Percentiles rank a stretch among this genome's conserved stretches.
phyloP scores from a whole-genome alignment of 768 basidiomycete species.

The Boletellus ananas region DNA sequence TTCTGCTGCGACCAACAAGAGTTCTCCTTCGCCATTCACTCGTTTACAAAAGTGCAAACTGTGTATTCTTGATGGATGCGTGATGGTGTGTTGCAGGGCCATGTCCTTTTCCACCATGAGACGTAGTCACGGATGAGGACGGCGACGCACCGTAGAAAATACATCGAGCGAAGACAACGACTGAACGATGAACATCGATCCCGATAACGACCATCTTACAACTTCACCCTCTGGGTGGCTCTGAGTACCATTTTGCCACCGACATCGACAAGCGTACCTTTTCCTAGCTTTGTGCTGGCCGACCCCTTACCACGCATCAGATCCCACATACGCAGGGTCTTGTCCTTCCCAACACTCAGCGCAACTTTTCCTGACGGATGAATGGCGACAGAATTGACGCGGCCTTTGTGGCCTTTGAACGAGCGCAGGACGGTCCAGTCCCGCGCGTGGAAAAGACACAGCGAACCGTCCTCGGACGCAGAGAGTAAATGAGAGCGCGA shows the following conservation, averaged over 20 bases:
- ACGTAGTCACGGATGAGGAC: background rate
- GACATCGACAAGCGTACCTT: constrained; percentile 47
- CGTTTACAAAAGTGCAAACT: constrained; percentile 73
- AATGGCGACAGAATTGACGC: constrained; percentile 85
- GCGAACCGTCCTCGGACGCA: constrained; percentile 87
- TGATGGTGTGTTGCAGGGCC: constrained; percentile 66
- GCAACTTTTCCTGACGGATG: constrained; percentile 93
- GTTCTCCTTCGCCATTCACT: constrained; percentile 52
- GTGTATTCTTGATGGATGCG: constrained; percentile 80
- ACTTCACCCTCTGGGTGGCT: constrained; percentile 73
- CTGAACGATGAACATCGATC: constrained; percentile 78
- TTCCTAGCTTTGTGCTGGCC: constrained; percentile 85
- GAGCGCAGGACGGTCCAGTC: constrained; percentile 90
- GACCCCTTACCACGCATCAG: constrained; percentile 90
- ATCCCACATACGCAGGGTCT: constrained; percentile 96
- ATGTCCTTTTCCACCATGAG: constrained; percentile 55
- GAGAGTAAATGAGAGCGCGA: constrained; percentile 87
- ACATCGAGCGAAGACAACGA: constrained; percentile 72
- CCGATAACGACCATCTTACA: constrained; percentile 83
- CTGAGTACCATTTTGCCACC: background rate
- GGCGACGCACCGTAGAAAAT: constrained; percentile 62
- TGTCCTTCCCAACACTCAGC: constrained; percentile 86
- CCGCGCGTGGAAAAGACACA: constrained; percentile 86
- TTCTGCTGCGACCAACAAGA: constrained; percentile 83
- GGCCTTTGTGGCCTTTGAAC: constrained; percentile 90